These are phyloP conservation scores for Colletotrichum lupini DNA, from an alignment of 2,329 filamentous ascomycete genomes.

Conservation along the genomic window DNA sequence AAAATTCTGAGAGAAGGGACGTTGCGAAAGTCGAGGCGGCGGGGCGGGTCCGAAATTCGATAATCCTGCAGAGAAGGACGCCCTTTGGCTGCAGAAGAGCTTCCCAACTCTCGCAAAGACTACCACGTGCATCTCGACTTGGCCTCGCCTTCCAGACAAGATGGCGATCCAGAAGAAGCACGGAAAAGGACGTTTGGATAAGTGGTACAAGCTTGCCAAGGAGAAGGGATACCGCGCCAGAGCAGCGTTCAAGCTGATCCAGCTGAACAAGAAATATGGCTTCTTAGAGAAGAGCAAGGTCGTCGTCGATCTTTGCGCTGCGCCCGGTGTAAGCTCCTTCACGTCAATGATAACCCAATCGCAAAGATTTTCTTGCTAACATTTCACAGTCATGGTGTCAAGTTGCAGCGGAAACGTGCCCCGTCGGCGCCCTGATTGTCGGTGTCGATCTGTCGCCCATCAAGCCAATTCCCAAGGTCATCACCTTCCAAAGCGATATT, in stretches of 20 bases:
- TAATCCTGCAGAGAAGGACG: slow-evolving; percentile 1
- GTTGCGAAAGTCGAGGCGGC: slow-evolving; percentile 27
- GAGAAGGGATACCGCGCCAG: slow-evolving; percentile 97
- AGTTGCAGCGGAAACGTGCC: slow-evolving; percentile 96
- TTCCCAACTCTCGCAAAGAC: neutral
- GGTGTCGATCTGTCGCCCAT: slow-evolving; percentile 96
- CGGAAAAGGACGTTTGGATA: slow-evolving; percentile 97
- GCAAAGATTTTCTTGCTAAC: neutral
- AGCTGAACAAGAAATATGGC: slow-evolving; percentile 98
- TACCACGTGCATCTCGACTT: slow-evolving; percentile 1
- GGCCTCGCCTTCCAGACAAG: slow-evolving; percentile 33
- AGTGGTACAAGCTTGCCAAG: slow-evolving; percentile 98
- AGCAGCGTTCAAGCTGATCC: slow-evolving; percentile 97
- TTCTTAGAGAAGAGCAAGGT: slow-evolving; percentile 98
- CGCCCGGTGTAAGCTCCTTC: slow-evolving; percentile 78
- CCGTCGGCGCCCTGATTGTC: slow-evolving; percentile 86
- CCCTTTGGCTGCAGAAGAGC: slow-evolving; percentile 13
- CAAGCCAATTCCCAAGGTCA: slow-evolving; percentile 93
- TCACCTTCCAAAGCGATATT: slow-evolving; percentile 97
- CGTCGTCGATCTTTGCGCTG: slow-evolving; percentile 95
- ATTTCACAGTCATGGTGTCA: slow-evolving; percentile 85
- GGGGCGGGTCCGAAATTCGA: slow-evolving; percentile 8
- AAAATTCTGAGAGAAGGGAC: slow-evolving; percentile 23
- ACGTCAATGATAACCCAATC: neutral
- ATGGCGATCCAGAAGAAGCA: slow-evolving; percentile 99